Evolutionary conservation across 441 rosid genomes (phyloP), one percentile per base, ranked within the genome.

Genomic region (Francoa sonchifolia): DNA sequence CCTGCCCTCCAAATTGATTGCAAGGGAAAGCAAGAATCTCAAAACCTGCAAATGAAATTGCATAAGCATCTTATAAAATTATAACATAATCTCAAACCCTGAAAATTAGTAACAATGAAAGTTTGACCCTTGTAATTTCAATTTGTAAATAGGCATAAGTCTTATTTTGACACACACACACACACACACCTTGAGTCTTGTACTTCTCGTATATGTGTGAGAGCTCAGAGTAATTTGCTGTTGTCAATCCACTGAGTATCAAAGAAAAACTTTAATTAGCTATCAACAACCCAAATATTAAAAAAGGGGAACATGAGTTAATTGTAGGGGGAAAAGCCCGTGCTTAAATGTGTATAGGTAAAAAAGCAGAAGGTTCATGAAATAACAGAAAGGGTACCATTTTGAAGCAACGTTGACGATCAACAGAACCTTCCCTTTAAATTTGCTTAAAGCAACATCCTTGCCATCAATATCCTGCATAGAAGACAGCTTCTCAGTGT

Each of bases 351-450:
- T n/a, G n/a, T n/a, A n/a, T n/a, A n/a, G n/a, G n/a, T n/a, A n/a
- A n/a, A n/a, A n/a, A n/a, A n/a, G n/a, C n/a, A n/a, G n/a, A n/a
- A n/a, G n/a, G n/a, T n/a, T n/a, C n/a, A n/a, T n/a, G n/a, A n/a
- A n/a, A n/a, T n/a, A n/a, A n/a, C n/a, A n/a, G n/a, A n/a, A n/a
- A 35, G 8, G 36, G 13, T 68, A 81, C 95, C 97, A 88, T 88
- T 49, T 74, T 10, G 95, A 88, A 69, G 97, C 97, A 23, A 88
- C 97, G 35, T 88, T 84, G 19, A 81, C 95, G 20, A 88, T 75
- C 71, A 88, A 63, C 29, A 88, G 67, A 67, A 47, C 74, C 61
- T 77, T 79, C 36, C 92, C 92, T 64, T 89, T 89, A 33, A 77
- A 85, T 41, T 81, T 84, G 68, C 55, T 72, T 41, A 89, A 73